Evolutionary conservation across 805 yeast species (phyloP), one percentile per base, ranked within the genome.

Genomic region (Dipodascopsis tothii): DNA sequence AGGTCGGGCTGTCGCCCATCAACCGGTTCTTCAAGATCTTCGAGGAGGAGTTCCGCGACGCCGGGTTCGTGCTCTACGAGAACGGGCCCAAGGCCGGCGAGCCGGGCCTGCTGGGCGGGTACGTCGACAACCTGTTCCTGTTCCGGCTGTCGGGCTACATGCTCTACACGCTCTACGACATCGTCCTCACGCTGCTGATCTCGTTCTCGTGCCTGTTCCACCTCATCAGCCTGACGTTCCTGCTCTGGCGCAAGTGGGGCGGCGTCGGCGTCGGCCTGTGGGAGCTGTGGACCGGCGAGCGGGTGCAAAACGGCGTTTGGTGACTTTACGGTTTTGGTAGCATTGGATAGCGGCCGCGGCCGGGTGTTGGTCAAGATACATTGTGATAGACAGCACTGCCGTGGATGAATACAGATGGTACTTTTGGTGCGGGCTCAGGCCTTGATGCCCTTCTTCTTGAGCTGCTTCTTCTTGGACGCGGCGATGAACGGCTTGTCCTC

Each of bases 401-500:
- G n/a, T n/a, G n/a, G n/a, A n/a, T n/a, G n/a, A 25, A 25, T 25
- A 25, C 30, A 25, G n/a, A n/a, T n/a, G n/a, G n/a, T n/a, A n/a
- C n/a, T n/a, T n/a, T n/a, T n/a, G n/a, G n/a, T n/a, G n/a, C n/a
- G n/a, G n/a, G n/a, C 30, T 25, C 30, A 25, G 9, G 30, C 30
- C 30, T 14, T 9, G 9, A 25, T 9, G 9, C 30, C 30, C 30
- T 25, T 25, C 14, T 25, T 34, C 17, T 40, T 40, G 39, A 34
- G 19, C 44, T 21, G 23, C 21, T 35, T 34, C 22, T 27, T 21
- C 28, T 32, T 37, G 7, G 20, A 21, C 17, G 18, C 34, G 16
- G 33, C 44, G 17, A 40, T 40, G 20, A 40, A 22, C 21, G 19
- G 39, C 19, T 27, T 35, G 21, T 40, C 44, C 16, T 37, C 44